phyloP scores from a whole-genome alignment of 75 land plant genomes.

The Larix kaempferi region DNA sequence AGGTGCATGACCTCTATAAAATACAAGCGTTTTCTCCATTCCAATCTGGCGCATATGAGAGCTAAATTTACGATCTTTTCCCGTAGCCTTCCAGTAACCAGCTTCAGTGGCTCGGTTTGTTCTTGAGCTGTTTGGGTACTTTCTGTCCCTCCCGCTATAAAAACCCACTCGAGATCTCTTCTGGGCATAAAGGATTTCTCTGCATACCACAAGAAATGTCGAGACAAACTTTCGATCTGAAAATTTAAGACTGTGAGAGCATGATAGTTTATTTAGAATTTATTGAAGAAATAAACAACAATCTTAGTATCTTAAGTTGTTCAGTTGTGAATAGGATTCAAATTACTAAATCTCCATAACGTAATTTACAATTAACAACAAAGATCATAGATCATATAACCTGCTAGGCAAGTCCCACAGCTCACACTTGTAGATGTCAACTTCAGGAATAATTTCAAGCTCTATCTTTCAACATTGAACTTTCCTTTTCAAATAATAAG shows the following conservation, averaged over 20 bases:
- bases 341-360: neutral
- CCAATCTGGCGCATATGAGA: conserved; percentile 7
- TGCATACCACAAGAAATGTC: neutral
- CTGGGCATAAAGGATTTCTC: neutral
- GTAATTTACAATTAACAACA: neutral
- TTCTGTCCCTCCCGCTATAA: neutral
- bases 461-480: conserved; percentile 12
- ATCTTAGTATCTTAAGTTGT: neutral
- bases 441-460: conserved; percentile 14
- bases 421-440: conserved; percentile 20
- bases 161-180: neutral
- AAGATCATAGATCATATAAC: neutral
- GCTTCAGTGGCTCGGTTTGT: conserved; percentile 17
- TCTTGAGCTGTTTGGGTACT: conserved; percentile 15
- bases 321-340: neutral
- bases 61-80: conserved; percentile 12
- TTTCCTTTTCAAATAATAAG: conserved; percentile 27
- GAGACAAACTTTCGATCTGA: neutral
- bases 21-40: conserved; percentile 17
- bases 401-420: conserved; percentile 22
- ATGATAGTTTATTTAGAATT: neutral
- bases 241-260: neutral
- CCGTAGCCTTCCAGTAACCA: conserved; percentile 25
- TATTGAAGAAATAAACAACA: neutral
- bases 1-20: conserved; percentile 19